Conservation (phyloP, 2,329 filamentous ascomycete species). For the Paecilomyces sp. region DNA sequence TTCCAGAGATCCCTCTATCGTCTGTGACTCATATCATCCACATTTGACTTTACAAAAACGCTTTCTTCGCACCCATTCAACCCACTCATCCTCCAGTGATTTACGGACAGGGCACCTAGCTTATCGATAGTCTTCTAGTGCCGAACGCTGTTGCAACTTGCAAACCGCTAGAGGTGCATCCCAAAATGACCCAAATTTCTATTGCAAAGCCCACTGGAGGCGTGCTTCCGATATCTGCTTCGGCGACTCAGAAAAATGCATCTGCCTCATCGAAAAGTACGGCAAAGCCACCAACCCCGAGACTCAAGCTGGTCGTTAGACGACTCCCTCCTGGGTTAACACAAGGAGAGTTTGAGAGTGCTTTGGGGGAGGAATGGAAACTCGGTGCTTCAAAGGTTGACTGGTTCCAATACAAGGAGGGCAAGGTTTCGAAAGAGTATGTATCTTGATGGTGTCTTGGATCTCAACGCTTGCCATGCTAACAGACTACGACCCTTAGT, state of each 20-base stretch:
- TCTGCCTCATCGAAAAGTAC: conserved; percentile 40
- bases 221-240: conserved; percentile 44
- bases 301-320: conserved; percentile 78
- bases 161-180: background rate
- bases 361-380: conserved; percentile 75
- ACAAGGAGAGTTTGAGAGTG: conserved; percentile 63
- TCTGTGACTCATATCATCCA: background rate
- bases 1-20: background rate
- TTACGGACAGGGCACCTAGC: background rate
- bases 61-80: background rate
- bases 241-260: conserved; percentile 39
- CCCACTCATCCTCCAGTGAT: background rate
- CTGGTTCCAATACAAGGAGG: conserved; percentile 66
- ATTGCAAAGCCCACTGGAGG: conserved; percentile 41
- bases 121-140: background rate
- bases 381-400: conserved; percentile 73
- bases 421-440: conserved; percentile 80
- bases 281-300: conserved; percentile 45
- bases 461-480: background rate
- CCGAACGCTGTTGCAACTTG: background rate
- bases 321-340: conserved; percentile 82
- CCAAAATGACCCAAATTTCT: conserved; percentile 20
- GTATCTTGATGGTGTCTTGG: conserved; percentile 20
- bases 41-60: background rate
- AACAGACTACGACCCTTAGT: conserved; percentile 36